Percentiles rank a stretch among this genome's conserved stretches.
These are phyloP conservation scores for Pseudogymnoascus sp. DNA, from an alignment of 2,329 filamentous ascomycete species.

Conservation along the genomic window DNA sequence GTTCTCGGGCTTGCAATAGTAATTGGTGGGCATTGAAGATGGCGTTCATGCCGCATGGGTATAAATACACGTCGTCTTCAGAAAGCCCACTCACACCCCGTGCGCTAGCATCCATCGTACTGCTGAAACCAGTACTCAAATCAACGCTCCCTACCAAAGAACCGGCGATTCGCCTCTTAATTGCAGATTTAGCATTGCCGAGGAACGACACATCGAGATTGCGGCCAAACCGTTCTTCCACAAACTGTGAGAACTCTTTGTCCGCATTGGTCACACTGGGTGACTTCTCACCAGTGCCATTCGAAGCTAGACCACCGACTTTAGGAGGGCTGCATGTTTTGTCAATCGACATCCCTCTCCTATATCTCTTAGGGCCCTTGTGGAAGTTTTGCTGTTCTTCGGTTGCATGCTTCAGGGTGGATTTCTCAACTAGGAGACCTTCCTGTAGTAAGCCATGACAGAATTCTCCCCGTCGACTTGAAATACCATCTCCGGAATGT, in stretches of 20 bases:
- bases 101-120: constrained; percentile 43
- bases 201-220: constrained; percentile 79
- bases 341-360: constrained; percentile 53
- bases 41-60: constrained; percentile 87
- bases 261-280: constrained; percentile 22
- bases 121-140: constrained; percentile 49
- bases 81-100: constrained; percentile 59
- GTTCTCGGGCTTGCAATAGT: constrained; percentile 58
- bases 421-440: constrained; percentile 52
- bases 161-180: constrained; percentile 81
- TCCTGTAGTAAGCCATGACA: constrained; percentile 70
- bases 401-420: constrained; percentile 23
- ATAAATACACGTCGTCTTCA: constrained; percentile 84
- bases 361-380: constrained; percentile 78
- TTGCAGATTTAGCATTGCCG: constrained; percentile 75
- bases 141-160: constrained; percentile 70
- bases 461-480: constrained; percentile 86
- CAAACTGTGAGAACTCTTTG: constrained; percentile 69
- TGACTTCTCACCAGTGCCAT: constrained; percentile 2
- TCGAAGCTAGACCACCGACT: constrained; percentile 19
- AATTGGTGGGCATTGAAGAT: constrained; percentile 84
- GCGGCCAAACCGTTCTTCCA: constrained; percentile 90
- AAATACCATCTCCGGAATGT: constrained; percentile 87
- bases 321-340: constrained; percentile 24
- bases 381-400: constrained; percentile 24